Conservation (phyloP, 108 stramenopile genomes). For the Nitzschia sp. region DNA sequence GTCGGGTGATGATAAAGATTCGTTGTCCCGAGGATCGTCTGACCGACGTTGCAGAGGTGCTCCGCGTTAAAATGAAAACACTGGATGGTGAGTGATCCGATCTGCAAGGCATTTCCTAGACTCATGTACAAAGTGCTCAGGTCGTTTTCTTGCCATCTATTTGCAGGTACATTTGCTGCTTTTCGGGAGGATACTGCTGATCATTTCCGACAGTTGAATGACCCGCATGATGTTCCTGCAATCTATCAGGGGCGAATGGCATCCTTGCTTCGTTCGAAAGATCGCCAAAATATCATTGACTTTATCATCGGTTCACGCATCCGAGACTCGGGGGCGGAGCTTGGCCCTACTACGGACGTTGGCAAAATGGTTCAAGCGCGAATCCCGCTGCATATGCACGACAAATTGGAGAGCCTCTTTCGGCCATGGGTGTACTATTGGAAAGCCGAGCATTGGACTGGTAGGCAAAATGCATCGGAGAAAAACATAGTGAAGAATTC, state of each 20-base stretch:
- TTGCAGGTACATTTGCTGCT: conserved; percentile 51
- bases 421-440: conserved; percentile 80
- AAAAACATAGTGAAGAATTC: not conserved
- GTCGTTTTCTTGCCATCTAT: too few species aligned
- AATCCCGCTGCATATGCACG: conserved; percentile 87
- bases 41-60: conserved; percentile 90
- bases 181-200: conserved; percentile 80
- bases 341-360: conserved; percentile 73
- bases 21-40: conserved; percentile 86
- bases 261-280: conserved; percentile 76
- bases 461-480: not conserved
- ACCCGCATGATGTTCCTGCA: conserved; percentile 54
- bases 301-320: conserved; percentile 88
- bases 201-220: conserved; percentile 56
- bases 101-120: too few species aligned
- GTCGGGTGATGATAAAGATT: conserved; percentile 87
- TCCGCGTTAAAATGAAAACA: conserved; percentile 81
- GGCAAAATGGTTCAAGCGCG: conserved; percentile 81
- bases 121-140: too few species aligned
- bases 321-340: conserved; percentile 88
- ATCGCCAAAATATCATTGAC: conserved; percentile 89
- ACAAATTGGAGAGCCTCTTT: conserved; percentile 74
- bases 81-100: conserved; percentile 52
- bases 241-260: conserved; percentile 52
- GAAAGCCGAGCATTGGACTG: conserved; percentile 63